phyloP scores from a whole-genome alignment of 805 yeast species.

The Metschnikowia rubicola region DNA sequence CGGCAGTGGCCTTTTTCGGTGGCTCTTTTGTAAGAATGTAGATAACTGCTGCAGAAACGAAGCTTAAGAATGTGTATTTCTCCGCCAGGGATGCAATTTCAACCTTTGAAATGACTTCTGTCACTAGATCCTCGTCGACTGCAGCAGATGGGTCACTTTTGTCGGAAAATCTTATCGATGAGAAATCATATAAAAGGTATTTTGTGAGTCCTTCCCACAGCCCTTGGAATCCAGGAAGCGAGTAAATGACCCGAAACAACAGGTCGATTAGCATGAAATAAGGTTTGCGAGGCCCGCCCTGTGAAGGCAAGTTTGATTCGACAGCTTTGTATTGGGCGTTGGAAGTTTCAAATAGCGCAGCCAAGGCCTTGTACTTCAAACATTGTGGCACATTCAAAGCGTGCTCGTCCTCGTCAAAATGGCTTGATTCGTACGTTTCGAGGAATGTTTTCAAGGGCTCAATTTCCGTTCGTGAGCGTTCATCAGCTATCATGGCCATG shows the following conservation, averaged over 20 bases:
- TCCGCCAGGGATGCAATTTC: conserved; percentile 24
- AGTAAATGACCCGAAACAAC: conserved; percentile 32
- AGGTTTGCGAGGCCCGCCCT: not conserved
- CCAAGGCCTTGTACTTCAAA: conserved; percentile 20
- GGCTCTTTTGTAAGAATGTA: conserved; percentile 26
- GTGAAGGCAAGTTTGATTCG: conserved; percentile 1
- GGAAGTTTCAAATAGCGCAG: conserved; percentile 15
- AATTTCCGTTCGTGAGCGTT: conserved; percentile 32
- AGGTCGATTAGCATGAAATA: conserved; percentile 10
- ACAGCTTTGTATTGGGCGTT: conserved; percentile 3
- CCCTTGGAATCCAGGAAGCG: conserved; percentile 28
- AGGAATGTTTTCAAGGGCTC: conserved; percentile 35
- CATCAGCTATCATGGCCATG: conserved; percentile 42
- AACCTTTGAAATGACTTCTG: conserved; percentile 28
- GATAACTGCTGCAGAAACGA: conserved; percentile 40
- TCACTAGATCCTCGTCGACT: conserved; percentile 20
- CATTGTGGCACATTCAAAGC: conserved; percentile 21
- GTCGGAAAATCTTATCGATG: conserved; percentile 27
- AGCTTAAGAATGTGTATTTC: conserved; percentile 27
- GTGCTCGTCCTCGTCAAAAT: conserved; percentile 22
- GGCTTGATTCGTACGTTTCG: conserved; percentile 23
- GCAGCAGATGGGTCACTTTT: conserved; percentile 13
- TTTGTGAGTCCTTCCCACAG: conserved; percentile 39
- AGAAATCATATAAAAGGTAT: conserved; percentile 43
- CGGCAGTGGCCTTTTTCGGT: conserved; percentile 16